Base-by-base conservation (phyloP, 2,329 filamentous ascomycete species). In the Aspergillus eucalypticola region DNA sequence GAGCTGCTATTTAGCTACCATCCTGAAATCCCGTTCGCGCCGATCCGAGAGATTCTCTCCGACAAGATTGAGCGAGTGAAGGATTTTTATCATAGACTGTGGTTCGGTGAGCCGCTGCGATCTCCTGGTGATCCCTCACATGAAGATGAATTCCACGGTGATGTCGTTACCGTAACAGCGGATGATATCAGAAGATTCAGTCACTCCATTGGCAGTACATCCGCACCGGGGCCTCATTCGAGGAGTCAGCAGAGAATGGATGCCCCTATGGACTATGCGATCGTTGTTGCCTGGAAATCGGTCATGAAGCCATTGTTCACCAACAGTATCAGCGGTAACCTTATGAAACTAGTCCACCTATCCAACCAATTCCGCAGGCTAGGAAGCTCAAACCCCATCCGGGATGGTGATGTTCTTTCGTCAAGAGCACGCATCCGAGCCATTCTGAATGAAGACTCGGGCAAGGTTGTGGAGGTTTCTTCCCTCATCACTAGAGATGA, bases 251-350 rank as follows among this genome's bases (percentile, higher is more conserved):
- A 53, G 50, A 38, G 23, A 19, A 3, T 53, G 32, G 25, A 7
- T n/a, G 50, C 32, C 3, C 50, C 50, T 5, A 38, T 53, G 50
- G 50, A 53, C 11, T 53, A 38, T 8, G 50, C 32, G 3, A 41
- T 53, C 15, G 50, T 53, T 13, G 50, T 53, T 21, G 50, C 32
- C n/a, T 53, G 50, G 50, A 41, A 53, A 32, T 23, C 50, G 1
- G 32, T 53, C n/a, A 53, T 53, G 50, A 53, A 41, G 50, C 50
- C 50, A 2, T 11, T 53, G 32, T 53, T 53, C 19, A 21, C 50
- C 10, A 27, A 38, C 19, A 17, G 8, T 13, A n/a, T 41, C 29
- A 53, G 50, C 15, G 50, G 29, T 17, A 27, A 53, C 5, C 19
- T 53, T 8, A 38, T 53, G 50, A 53, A 23, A 32, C 7, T 53